Base-by-base conservation (phyloP, 441 rosid species). In the Pelargonium australe region DNA sequence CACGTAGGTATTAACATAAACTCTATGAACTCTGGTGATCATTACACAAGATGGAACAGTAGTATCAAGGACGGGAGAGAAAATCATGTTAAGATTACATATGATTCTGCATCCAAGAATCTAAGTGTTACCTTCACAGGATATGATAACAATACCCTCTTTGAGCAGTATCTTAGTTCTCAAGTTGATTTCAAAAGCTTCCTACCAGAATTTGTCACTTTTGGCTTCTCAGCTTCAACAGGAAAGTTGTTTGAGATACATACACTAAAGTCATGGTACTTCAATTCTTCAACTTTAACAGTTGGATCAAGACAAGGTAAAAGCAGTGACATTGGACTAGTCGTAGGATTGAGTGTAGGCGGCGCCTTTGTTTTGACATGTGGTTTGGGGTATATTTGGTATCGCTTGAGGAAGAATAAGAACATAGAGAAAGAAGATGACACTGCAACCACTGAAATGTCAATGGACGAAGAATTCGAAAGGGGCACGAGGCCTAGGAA, bases 1-100 rank as follows among this genome's bases (percentile, higher is more conserved):
- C 87, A 84, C 66, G 69, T 78, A 5, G 84, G 82, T 14, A 73
- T 84, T 0, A 70, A 84, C 47, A 28, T 84, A 63, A 66, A 76
- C 20, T 76, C 78, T 6, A 25, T 64, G 65, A 7, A 9, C n/a
- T 84, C 87, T 2, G 53, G 28, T 9, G 12, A 28, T 28, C 34
- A 0, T 0, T 23, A 23, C 43, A 6, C 1, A 5, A 34, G 63
- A 23, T 80, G 84, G 85, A 12, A 1, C n/a, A 2, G 23, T 64
- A 65, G 43, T 49, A 61, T 63, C 14, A 5, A 0, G 0, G 7
- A 23, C 0, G 85, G 82, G 43, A 43, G 16, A 45, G 55, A 0
- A 60, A 66, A 64, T 9, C 57, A 78, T 1, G 81, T 77, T 40
- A 66, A 66, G 79, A 73, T 82, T 17, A 69, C 17, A n/a, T 77